Base-by-base conservation (phyloP, 371 early-diverging fungal species). In the Syncephalis plumigaleata region DNA sequence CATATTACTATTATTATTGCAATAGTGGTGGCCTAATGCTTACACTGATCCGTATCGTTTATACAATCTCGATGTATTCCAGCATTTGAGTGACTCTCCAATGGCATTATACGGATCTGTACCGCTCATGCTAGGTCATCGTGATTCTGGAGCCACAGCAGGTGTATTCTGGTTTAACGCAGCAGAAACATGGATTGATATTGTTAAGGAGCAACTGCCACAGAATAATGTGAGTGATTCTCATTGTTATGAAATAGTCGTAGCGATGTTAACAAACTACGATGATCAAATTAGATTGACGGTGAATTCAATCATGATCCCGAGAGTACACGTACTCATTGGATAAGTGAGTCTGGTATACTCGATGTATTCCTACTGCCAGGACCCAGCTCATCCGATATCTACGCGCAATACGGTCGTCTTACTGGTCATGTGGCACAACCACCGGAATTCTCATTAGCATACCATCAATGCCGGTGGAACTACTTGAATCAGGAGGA, bases 21-120 rank as follows among this genome's bases (percentile, higher is more conserved):
- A 36, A 0, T 47, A 60, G 74, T 21, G 93, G 93, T 11, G 65
- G 65, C 17, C 76, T 70, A 74, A 74, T 20, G 68, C 73, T 1
- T 93, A 94, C 59, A 62, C 63, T 4, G 92, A 95, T 24, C 96
- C 95, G 11, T 95, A 92, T 61, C 75, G 98, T n/a, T 70, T 96
- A 20, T 98, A 92, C 66, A 98, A 98, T 58, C 70, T 94, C 40
- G 98, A 98, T 57, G 96, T 96, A 15, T 96, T 96, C 61, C 96
- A 98, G 60, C 90, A 91, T 66, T 83, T 83, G 25, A 48, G 83
- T 26, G 90, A 98, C 65, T 85, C 71, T 55, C 90, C 93, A 8
- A 91, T 91, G 75, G 84, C 94, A 5, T 73, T 98, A 11, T 98
- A 98, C 55, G 98, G 98, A 24, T 77, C 90, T 4, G 71, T 98